phyloP scores from a whole-genome alignment of 163 green algal genomes.

The Prototheca cutis region DNA sequence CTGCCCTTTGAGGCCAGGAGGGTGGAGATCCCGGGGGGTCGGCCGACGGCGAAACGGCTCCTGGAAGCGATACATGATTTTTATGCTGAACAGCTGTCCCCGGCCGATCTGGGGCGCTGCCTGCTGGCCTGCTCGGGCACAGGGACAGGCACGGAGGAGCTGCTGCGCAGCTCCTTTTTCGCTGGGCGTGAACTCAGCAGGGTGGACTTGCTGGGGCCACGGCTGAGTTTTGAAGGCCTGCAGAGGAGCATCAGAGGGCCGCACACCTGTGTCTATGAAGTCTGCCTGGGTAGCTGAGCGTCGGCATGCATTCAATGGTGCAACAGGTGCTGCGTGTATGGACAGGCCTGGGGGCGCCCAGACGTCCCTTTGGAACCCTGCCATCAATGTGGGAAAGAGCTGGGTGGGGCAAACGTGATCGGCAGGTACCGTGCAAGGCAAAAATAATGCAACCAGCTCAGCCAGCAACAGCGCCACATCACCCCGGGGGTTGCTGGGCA shows the following conservation, averaged over 20 bases:
- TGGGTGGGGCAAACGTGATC: too few relatives aligned
- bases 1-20: neutral
- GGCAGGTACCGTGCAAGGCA: too few relatives aligned
- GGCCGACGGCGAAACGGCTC: neutral
- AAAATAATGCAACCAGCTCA: too few relatives aligned
- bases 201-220: constrained; percentile 8
- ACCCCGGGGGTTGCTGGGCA: too few relatives aligned
- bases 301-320: neutral
- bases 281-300: constrained; percentile 8
- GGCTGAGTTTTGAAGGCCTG: constrained; percentile 14
- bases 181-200: neutral
- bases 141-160: neutral
- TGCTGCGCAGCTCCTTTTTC: neutral
- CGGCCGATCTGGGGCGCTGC: neutral
- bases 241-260: constrained; percentile 10
- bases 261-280: constrained; percentile 6
- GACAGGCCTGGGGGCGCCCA: too few relatives aligned
- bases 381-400: too few relatives aligned
- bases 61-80: neutral
- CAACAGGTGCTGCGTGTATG: too few relatives aligned
- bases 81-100: neutral
- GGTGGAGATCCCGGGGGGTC: neutral
- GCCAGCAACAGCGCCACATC: too few relatives aligned
- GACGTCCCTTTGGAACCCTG: too few relatives aligned
- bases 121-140: neutral